Percentiles rank a stretch among this genome's conserved stretches.
phyloP scores from a whole-genome alignment of 1,284 basidiomycete genomes.

The Rhodotorula sp. region DNA sequence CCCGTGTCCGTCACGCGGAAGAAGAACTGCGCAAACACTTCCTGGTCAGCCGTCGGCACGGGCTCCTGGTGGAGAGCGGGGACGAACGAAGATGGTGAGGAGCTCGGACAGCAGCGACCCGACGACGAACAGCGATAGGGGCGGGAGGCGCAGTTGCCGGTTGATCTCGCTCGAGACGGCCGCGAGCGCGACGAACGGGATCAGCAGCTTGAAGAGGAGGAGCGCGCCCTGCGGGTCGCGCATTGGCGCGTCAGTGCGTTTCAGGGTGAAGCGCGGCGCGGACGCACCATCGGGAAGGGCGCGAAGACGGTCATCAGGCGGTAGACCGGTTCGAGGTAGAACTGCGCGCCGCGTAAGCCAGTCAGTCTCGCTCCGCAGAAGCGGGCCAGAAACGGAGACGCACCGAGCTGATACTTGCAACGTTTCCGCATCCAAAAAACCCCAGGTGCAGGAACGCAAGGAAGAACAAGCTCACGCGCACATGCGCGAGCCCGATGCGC shows the following conservation, averaged over 20 bases:
- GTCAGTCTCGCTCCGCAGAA: background rate
- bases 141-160: slow-evolving; percentile 64
- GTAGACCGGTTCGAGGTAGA: slow-evolving; percentile 87
- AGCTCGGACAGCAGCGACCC: slow-evolving; percentile 71
- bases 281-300: slow-evolving; percentile 77
- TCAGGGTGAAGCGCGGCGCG: too few relatives aligned
- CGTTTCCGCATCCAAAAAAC: slow-evolving; percentile 82
- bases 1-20: slow-evolving; percentile 78
- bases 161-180: slow-evolving; percentile 69
- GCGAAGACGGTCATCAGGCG: slow-evolving; percentile 82
- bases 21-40: slow-evolving; percentile 67
- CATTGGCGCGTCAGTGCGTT: too few relatives aligned
- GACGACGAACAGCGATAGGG: slow-evolving; percentile 74
- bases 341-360: slow-evolving; percentile 55
- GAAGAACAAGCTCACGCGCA: slow-evolving; percentile 77
- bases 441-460: slow-evolving; percentile 83
- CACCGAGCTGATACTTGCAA: slow-evolving; percentile 54
- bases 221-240: slow-evolving; percentile 27
- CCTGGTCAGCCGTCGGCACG: slow-evolving; percentile 63
- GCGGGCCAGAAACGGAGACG: slow-evolving; percentile 49
- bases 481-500: slow-evolving; percentile 55
- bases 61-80: slow-evolving; percentile 1
- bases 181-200: slow-evolving; percentile 75
- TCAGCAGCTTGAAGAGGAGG: slow-evolving; percentile 73
- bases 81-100: slow-evolving; percentile 29